Evolutionary conservation across 208 protist genomes (phyloP).

Genomic region (Endotrypanum monterogeii): DNA sequence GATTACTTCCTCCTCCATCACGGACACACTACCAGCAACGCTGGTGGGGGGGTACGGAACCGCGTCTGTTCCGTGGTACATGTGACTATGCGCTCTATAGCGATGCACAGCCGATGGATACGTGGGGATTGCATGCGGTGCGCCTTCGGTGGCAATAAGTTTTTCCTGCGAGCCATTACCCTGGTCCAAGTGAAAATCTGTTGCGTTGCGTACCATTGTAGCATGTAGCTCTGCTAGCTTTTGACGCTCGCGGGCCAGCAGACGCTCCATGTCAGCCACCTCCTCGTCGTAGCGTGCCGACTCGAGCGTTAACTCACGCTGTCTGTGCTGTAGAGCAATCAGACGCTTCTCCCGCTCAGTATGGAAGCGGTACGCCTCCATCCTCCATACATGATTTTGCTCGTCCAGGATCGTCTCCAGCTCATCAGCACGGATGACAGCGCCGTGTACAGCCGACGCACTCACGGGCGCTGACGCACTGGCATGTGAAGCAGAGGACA

Average conservation of each 20-base stretch:
- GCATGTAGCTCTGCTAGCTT: constrained; percentile 35
- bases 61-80: neutral
- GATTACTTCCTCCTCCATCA: neutral
- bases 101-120: neutral
- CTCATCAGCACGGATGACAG: constrained; percentile 32
- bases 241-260: constrained; percentile 34
- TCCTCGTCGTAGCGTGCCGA: constrained; percentile 30
- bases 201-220: constrained; percentile 11
- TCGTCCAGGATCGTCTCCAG: constrained; percentile 42
- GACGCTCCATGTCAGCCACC: constrained; percentile 23
- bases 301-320: constrained; percentile 41
- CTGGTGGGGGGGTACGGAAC: neutral
- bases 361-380: constrained; percentile 69
- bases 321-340: constrained; percentile 28
- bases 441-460: neutral
- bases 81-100: neutral
- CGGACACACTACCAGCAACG: neutral
- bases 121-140: neutral
- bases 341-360: constrained; percentile 50
- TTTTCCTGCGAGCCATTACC: neutral
- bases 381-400: constrained; percentile 59
- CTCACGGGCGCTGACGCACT: neutral
- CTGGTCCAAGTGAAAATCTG: neutral
- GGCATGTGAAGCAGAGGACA: neutral
- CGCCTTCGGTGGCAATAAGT: neutral